A percentile compares a stretch with the other conserved stretches of the same genome.
These are phyloP conservation scores for Drosera spatulata DNA, from an alignment of 179 eudicot species.

Conservation along the genomic window DNA sequence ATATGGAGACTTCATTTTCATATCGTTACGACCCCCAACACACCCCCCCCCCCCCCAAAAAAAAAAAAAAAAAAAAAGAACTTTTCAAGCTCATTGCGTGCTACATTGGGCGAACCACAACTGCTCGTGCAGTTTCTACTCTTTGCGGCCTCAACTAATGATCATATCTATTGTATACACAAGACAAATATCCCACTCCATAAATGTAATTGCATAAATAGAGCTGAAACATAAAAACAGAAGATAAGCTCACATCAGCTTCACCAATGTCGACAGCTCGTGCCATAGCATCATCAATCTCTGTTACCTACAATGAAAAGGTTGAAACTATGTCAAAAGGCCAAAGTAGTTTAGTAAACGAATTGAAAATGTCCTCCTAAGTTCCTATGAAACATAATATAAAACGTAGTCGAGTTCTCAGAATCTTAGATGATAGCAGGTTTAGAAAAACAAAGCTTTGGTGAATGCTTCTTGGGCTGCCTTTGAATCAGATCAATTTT, in stretches of 20 bases:
- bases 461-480: too few species aligned
- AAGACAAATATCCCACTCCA: neutral
- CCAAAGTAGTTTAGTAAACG: neutral
- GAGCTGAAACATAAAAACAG: neutral
- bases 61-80: too few species aligned
- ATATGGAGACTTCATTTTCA: too few species aligned
- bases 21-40: too few species aligned
- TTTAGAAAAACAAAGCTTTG: too few species aligned
- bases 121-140: too few species aligned
- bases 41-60: too few species aligned
- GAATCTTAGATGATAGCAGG: neutral
- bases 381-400: neutral
- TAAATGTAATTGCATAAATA: neutral
- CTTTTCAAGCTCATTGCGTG: too few species aligned
- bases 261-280: conserved; percentile 96
- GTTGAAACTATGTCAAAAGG: neutral
- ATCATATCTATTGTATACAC: neutral
- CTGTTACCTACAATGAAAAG: conserved; percentile 35
- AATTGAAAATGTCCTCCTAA: neutral
- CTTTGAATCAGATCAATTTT: too few species aligned
- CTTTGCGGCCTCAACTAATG: too few species aligned
- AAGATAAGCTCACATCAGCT: conserved; percentile 56
- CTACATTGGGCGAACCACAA: too few species aligned
- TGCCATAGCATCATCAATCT: conserved; percentile 97
- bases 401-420: neutral